These are phyloP conservation scores for Colletotrichum sp. DNA, from an alignment of 2,329 filamentous ascomycete genomes.

Conservation along the genomic window DNA sequence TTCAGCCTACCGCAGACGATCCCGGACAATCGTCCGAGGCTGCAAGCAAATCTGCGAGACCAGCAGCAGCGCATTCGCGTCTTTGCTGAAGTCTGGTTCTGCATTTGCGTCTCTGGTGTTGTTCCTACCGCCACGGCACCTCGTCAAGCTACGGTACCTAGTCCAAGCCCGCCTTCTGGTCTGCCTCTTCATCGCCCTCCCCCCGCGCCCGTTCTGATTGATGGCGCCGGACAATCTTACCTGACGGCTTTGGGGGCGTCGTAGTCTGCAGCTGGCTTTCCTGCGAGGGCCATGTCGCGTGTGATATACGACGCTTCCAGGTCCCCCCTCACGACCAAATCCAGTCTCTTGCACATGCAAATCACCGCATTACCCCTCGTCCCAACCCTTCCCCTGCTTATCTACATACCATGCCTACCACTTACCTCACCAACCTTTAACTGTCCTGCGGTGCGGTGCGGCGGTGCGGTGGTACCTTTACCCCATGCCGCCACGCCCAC, in stretches of 20 bases:
- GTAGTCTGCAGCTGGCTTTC: background rate
- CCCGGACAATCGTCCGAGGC: conserved; percentile 12
- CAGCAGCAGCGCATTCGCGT: background rate
- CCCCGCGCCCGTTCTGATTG: background rate
- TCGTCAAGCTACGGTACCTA: background rate
- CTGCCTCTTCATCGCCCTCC: background rate
- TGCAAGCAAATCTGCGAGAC: conserved; percentile 4
- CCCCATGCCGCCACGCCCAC: background rate
- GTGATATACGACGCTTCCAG: conserved; percentile 7
- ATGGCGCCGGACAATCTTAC: background rate
- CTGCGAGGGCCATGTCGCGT: background rate
- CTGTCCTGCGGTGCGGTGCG: background rate
- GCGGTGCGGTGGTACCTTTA: background rate
- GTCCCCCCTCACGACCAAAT: background rate
- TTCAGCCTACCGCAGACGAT: conserved; percentile 13
- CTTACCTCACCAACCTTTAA: background rate
- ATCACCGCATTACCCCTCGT: conserved; percentile 9
- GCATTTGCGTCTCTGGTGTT: background rate
- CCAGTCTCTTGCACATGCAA: conserved; percentile 19
- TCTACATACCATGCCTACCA: background rate
- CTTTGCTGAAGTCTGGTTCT: background rate
- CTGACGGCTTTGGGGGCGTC: background rate
- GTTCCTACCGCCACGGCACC: background rate
- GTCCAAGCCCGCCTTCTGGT: background rate
- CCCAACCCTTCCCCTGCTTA: conserved; percentile 4